A percentile compares a stretch with the other conserved stretches of the same genome.
These are phyloP conservation scores for Tilletiopsis washingtonensis DNA, from an alignment of 1,284 basidiomycete species.

Conservation along the genomic window DNA sequence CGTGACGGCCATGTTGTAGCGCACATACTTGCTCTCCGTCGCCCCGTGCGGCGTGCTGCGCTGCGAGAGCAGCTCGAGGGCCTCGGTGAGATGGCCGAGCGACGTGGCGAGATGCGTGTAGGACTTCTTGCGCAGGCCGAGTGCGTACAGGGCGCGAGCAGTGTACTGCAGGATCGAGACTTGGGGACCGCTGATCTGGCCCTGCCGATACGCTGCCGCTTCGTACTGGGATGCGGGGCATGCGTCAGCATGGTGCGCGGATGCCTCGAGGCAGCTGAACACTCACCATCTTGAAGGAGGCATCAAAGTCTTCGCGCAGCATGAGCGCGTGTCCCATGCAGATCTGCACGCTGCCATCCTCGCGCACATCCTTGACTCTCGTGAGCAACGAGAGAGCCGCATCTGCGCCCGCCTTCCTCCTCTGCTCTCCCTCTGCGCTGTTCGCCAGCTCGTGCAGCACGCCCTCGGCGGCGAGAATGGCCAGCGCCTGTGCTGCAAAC, in stretches of 20 bases:
- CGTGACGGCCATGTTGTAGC: slow-evolving; percentile 43
- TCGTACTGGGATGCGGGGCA: not conserved
- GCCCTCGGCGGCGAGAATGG: slow-evolving; percentile 42
- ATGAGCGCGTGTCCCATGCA: slow-evolving; percentile 45
- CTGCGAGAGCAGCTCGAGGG: slow-evolving; percentile 8
- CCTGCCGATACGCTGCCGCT: not conserved
- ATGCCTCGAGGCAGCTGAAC: slow-evolving; percentile 1
- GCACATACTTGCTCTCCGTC: slow-evolving; percentile 25
- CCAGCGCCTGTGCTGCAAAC: slow-evolving; percentile 44
- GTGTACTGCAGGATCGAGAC: slow-evolving; percentile 37
- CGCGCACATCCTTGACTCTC: slow-evolving; percentile 42
- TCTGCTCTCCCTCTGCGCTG: not conserved
- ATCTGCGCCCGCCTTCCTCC: slow-evolving; percentile 24
- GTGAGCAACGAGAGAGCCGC: slow-evolving; percentile 37
- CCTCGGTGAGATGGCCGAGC: slow-evolving; percentile 26
- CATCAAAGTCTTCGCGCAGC: slow-evolving; percentile 40
- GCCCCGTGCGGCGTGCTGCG: slow-evolving; percentile 1
- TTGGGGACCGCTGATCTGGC: slow-evolving; percentile 9
- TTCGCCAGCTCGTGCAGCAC: slow-evolving; percentile 23
- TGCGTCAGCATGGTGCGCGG: too few species aligned
- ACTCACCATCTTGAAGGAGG: slow-evolving; percentile 33
- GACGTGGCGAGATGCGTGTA: slow-evolving; percentile 24
- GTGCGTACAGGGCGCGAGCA: slow-evolving; percentile 37
- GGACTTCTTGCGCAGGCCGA: slow-evolving; percentile 32
- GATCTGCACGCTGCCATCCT: slow-evolving; percentile 42